Conservation (phyloP, 2,329 filamentous ascomycete species). For the Diaporthe ampelina region DNA sequence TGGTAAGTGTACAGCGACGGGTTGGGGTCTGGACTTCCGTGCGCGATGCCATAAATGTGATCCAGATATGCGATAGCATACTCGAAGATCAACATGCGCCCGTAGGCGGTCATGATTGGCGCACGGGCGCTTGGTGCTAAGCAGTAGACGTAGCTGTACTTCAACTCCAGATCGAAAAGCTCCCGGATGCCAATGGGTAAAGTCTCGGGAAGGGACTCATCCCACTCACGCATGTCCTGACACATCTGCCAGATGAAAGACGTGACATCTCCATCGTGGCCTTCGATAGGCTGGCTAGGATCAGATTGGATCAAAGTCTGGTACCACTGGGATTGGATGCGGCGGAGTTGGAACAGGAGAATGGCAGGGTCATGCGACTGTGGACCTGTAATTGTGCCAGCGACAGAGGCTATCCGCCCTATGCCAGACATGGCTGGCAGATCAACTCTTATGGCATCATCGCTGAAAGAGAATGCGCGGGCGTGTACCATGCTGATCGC, state of each 20-base stretch:
- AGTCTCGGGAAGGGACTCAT: conserved; percentile 77
- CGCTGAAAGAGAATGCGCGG: conserved; percentile 92
- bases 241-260: conserved; percentile 83
- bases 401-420: conserved; percentile 58
- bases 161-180: conserved; percentile 87
- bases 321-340: conserved; percentile 90
- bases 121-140: conserved; percentile 84
- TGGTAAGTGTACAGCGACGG: conserved; percentile 85
- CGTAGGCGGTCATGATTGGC: conserved; percentile 80
- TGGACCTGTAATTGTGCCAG: conserved; percentile 58
- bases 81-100: conserved; percentile 86
- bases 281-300: conserved; percentile 70
- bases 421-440: conserved; percentile 71
- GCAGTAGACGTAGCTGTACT: conserved; percentile 93
- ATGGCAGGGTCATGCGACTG: conserved; percentile 77
- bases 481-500: conserved; percentile 91
- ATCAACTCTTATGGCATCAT: conserved; percentile 87
- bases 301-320: conserved; percentile 88
- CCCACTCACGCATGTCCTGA: conserved; percentile 84
- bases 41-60: conserved; percentile 75
- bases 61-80: conserved; percentile 87
- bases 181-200: conserved; percentile 76
- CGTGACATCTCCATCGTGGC: conserved; percentile 65
- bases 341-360: conserved; percentile 85
- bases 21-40: conserved; percentile 68